A percentile compares a stretch with the other conserved stretches of the same genome.
These are phyloP conservation scores for Fusarium sarcochroum DNA, from an alignment of 2,329 filamentous ascomycete species.

Conservation along the genomic window DNA sequence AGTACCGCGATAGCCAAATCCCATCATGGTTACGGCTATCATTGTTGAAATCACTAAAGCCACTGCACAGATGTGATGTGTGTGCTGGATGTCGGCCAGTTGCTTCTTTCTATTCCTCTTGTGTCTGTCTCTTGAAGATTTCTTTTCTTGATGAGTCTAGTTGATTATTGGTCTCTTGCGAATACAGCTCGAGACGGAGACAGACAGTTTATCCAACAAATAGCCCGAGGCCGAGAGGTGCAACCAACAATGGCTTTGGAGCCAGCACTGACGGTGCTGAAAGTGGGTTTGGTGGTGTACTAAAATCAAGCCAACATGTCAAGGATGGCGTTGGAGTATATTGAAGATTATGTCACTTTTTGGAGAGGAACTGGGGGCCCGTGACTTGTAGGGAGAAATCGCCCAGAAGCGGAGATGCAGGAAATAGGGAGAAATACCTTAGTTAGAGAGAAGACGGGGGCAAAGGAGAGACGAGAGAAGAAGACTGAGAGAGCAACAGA, in stretches of 20 bases:
- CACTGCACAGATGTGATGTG: neutral
- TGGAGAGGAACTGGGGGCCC: neutral
- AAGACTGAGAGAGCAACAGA: neutral
- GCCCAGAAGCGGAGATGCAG: neutral
- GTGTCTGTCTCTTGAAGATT: neutral
- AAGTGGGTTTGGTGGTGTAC: slow-evolving; percentile 1
- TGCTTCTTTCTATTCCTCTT: neutral
- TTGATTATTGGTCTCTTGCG: slow-evolving; percentile 10
- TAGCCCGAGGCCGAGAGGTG: slow-evolving; percentile 12
- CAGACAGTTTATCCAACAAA: slow-evolving; percentile 21
- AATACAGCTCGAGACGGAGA: neutral
- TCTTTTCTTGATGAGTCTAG: slow-evolving; percentile 1
- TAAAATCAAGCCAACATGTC: slow-evolving; percentile 8
- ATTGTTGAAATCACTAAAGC: neutral
- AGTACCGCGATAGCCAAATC: slow-evolving; percentile 29
- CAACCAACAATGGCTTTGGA: slow-evolving; percentile 10
- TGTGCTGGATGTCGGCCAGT: neutral
- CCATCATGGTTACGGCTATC: slow-evolving; percentile 14
- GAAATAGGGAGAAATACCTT: neutral
- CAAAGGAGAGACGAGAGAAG: neutral
- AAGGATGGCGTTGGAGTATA: neutral
- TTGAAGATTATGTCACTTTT: neutral
- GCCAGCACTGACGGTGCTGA: neutral
- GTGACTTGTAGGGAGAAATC: neutral
- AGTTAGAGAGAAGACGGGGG: slow-evolving; percentile 6